Evolutionary conservation across 2,329 filamentous ascomycete genomes (phyloP), one percentile per base, ranked within the genome.

Genomic region (Alternaria dauci): DNA sequence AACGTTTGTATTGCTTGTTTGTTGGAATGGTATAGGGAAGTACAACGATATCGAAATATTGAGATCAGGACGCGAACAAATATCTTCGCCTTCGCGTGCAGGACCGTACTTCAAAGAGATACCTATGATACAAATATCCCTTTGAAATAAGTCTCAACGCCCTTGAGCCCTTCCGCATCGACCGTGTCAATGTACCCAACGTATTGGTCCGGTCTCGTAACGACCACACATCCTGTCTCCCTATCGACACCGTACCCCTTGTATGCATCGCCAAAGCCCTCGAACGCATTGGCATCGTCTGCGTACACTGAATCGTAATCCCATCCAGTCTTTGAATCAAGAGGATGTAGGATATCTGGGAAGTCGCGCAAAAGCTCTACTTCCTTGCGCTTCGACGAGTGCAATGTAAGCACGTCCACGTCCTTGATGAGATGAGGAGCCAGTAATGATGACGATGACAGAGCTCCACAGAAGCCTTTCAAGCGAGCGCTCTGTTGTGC

Each of bases 161-260:
- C 75, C 26, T 56, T 50, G 39, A 62, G 64, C 0, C 73, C 74
- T 52, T 72, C 71, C 59, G 67, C 71, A 34, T 79, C 76, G 47
- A 80, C 28, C 28, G 74, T 73, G 5, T 80, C 80, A 20, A 85
- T 67, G 52, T 71, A 79, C 0, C 79, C 83, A 32, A 91, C 84
- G 75, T 92, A 88, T 71, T 90, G 88, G 79, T 92, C 90, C 2
- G 90, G 90, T 50, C 90, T 76, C 2, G 88, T 79, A 1, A 89
- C 78, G 0, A 90, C 84, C 4, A 88, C 77, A 62, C 86, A 87
- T 0, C 89, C 89, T 20, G 76, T 75, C 54, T 84, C 78, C 18
- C 66, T 72, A 64, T 87, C 81, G 2, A 92, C 80, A 0, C 88
- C 89, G 58, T 88, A 89, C 4, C 81, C 82, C 57, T 83, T 78